phyloP scores from a whole-genome alignment of 1,284 basidiomycete species.

The Ganoderma leucocontextum region DNA sequence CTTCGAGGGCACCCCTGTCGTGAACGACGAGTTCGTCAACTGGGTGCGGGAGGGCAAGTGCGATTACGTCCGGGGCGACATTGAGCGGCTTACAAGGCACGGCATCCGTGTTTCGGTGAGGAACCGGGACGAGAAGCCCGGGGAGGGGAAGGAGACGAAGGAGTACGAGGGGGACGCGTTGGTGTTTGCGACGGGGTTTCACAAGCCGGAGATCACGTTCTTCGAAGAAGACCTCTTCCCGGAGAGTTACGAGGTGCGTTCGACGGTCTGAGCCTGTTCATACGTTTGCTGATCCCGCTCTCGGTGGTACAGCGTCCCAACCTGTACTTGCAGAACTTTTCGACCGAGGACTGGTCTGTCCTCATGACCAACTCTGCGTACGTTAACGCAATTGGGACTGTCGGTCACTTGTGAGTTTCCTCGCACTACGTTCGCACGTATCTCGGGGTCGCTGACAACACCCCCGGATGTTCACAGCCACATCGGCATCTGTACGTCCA shows the following conservation, averaged over 20 bases:
- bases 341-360: slow-evolving; percentile 64
- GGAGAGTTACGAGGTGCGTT: slow-evolving; percentile 55
- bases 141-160: slow-evolving; percentile 41
- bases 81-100: slow-evolving; percentile 50
- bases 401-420: slow-evolving; percentile 49
- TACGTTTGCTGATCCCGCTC: not conserved
- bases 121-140: slow-evolving; percentile 41
- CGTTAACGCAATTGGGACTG: slow-evolving; percentile 56
- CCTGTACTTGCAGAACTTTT: slow-evolving; percentile 72
- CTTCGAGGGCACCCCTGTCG: slow-evolving; percentile 62
- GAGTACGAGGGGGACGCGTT: slow-evolving; percentile 61
- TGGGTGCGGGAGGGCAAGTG: slow-evolving; percentile 60
- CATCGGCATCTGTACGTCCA: slow-evolving; percentile 55
- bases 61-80: slow-evolving; percentile 64
- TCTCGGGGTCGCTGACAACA: slow-evolving; percentile 24
- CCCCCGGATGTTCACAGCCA: slow-evolving; percentile 45
- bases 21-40: slow-evolving; percentile 64
- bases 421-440: not conserved
- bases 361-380: slow-evolving; percentile 68
- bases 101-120: slow-evolving; percentile 52
- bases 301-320: slow-evolving; percentile 52
- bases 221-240: slow-evolving; percentile 68
- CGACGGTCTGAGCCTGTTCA: too few relatives aligned
- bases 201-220: slow-evolving; percentile 64
- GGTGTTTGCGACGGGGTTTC: slow-evolving; percentile 69